Conservation (phyloP, 306 rosid species). For the Prunus kanzakura region DNA sequence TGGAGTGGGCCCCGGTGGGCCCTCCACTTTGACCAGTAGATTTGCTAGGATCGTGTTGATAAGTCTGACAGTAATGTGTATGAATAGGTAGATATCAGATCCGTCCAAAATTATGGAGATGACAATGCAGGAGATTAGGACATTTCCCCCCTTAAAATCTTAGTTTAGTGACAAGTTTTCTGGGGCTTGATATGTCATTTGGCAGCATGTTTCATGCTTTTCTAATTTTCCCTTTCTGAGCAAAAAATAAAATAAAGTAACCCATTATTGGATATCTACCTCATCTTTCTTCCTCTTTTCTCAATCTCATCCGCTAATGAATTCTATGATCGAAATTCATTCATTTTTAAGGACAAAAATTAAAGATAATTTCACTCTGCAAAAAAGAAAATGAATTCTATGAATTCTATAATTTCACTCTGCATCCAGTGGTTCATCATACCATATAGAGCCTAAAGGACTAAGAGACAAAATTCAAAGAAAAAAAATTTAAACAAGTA, state of each 20-base stretch:
- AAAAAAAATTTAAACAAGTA: too few relatives aligned
- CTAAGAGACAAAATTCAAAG: too few relatives aligned
- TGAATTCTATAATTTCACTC: too few relatives aligned
- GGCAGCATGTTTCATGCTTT: not conserved
- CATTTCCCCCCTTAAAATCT: not conserved
- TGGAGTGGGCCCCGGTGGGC: not conserved
- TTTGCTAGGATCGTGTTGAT: not conserved
- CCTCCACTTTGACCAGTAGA: not conserved
- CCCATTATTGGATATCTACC: too few relatives aligned
- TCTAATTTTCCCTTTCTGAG: not conserved
- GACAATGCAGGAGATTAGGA: not conserved
- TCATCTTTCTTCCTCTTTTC: not conserved
- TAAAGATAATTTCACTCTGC: too few relatives aligned
- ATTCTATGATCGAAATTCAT: too few relatives aligned
- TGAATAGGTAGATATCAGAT: not conserved
- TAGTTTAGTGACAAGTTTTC: not conserved
- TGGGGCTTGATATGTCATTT: not conserved
- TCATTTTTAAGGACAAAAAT: too few relatives aligned
- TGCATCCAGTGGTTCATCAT: too few relatives aligned
- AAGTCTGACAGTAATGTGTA: not conserved
- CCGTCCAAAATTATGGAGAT: not conserved
- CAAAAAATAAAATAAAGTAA: constrained; percentile 10
- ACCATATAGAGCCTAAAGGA: too few relatives aligned
- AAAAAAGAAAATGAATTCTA: too few relatives aligned
- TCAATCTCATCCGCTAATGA: too few relatives aligned